Evolutionary conservation across 1,139 yeast genomes (phyloP), one percentile per base, ranked within the genome.

Genomic region (Saccharomyces uvarum): DNA sequence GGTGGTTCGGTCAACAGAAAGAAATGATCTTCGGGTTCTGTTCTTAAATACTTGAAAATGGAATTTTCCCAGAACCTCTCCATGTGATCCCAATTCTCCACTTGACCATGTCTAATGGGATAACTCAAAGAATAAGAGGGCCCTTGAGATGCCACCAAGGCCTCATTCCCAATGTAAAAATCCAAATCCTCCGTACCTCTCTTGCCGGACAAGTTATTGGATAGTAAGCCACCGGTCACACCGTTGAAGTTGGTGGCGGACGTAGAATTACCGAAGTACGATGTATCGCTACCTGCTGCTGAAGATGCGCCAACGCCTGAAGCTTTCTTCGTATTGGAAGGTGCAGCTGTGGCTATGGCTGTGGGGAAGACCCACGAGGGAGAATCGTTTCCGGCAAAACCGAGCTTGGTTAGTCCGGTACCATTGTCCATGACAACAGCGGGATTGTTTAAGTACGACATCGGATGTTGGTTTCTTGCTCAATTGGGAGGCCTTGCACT

Each of bases 11-110:
- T 93, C 63, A 93, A 75, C 58, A 93, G 77, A 72, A 93, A 93
- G 71, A 89, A 89, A 68, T 93, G 99, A 73, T 93, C 99, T 71
- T 93, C 99, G 6, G 99, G 99, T 73, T 93, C 99, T 70, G 98
- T 90, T 72, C 97, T 83, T 66, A 93, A 79, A 71, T 93, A 93
- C 74, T 93, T 91, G 77, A 93, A 93, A 67, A 93, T 91, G 48
- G 97, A 88, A 67, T 88, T 88, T 70, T 93, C 98, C 99, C 99
- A 93, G 73, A 90, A 91, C 69, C 99, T 80, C 73, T 93, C 99
- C 99, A 93, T 93, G 70, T 93, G 97, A 74, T 95, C 99, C 99
- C 99, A 93, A 70, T 93, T 90, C 72, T 93, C 99, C 61, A 93
- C 86, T 75, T 93, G 99, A 24, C 99, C 99, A 68, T 93, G 99